A percentile compares a stretch with the other conserved stretches of the same genome.
These are phyloP conservation scores for Pleurostoma richardsiae DNA, from an alignment of 2,329 filamentous ascomycete species.

Conservation along the genomic window DNA sequence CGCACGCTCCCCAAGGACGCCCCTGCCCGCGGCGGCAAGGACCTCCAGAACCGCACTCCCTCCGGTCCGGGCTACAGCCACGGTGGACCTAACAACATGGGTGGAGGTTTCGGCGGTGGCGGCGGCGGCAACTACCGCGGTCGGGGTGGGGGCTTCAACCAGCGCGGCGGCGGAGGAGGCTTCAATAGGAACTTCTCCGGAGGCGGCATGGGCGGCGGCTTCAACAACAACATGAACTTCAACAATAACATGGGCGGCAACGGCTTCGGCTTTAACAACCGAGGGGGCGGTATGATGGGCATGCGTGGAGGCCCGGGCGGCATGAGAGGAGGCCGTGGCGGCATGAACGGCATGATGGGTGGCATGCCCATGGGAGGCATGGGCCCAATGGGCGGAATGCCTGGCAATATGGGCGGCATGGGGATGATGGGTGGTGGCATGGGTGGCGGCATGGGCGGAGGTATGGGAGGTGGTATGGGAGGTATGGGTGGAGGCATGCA, in stretches of 20 bases:
- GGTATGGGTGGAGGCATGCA: slow-evolving; percentile 35
- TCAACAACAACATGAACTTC: slow-evolving; percentile 11
- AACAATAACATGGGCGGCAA: slow-evolving; percentile 46
- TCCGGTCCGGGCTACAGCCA: slow-evolving; percentile 43
- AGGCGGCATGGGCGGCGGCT: slow-evolving; percentile 44
- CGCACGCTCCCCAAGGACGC: slow-evolving; percentile 86
- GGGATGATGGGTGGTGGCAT: slow-evolving; percentile 34
- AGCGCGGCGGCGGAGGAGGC: slow-evolving; percentile 40
- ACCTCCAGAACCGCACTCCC: slow-evolving; percentile 50
- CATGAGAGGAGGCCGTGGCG: slow-evolving; percentile 47
- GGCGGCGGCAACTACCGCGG: slow-evolving; percentile 45
- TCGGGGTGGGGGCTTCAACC: slow-evolving; percentile 42
- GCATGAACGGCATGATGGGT: slow-evolving; percentile 55
- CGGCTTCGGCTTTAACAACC: slow-evolving; percentile 41
- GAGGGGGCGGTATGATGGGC: slow-evolving; percentile 30
- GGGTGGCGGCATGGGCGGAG: slow-evolving; percentile 35
- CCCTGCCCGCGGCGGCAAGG: slow-evolving; percentile 63
- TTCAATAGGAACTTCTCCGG: slow-evolving; percentile 41
- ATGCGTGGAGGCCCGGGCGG: slow-evolving; percentile 40
- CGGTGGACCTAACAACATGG: slow-evolving; percentile 33
- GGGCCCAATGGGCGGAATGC: slow-evolving; percentile 34
- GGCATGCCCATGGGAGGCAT: slow-evolving; percentile 51
- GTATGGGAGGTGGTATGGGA: slow-evolving; percentile 49
- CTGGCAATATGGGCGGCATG: slow-evolving; percentile 31
- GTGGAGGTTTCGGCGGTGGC: slow-evolving; percentile 39